These are phyloP conservation scores for Zopfia rhizophila DNA, from an alignment of 2,329 filamentous ascomycete genomes.

Conservation along the genomic window DNA sequence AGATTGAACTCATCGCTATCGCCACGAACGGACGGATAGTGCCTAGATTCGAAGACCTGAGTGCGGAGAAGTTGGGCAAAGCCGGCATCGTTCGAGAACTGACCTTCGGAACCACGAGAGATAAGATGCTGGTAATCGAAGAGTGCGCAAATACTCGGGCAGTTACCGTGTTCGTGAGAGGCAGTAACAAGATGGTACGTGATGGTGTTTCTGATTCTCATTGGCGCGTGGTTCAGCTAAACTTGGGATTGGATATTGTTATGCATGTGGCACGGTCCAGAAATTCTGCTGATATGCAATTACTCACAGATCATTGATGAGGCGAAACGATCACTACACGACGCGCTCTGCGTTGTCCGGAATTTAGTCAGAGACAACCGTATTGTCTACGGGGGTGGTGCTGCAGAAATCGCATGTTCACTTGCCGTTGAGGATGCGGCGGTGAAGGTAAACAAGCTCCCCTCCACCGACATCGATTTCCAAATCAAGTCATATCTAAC, in stretches of 20 bases:
- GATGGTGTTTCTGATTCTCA: constrained; percentile 3
- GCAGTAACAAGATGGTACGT: constrained; percentile 98
- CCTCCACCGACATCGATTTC: constrained; percentile 4
- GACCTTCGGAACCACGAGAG: constrained; percentile 94
- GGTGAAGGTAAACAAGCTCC: constrained; percentile 68
- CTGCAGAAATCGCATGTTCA: constrained; percentile 96
- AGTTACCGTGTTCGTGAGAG: constrained; percentile 94
- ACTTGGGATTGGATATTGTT: constrained; percentile 15
- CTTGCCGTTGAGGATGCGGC: constrained; percentile 95
- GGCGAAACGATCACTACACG: constrained; percentile 95
- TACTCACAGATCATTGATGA: constrained; percentile 93
- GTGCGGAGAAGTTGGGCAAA: constrained; percentile 85
- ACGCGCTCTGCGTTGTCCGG: constrained; percentile 95
- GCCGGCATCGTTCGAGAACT: constrained; percentile 94
- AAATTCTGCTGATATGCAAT: constrained; percentile 9
- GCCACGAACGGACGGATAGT: constrained; percentile 98
- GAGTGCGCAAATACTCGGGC: constrained; percentile 98
- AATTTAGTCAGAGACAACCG: constrained; percentile 97
- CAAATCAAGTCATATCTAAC: constrained; percentile 11
- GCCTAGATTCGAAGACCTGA: constrained; percentile 94
- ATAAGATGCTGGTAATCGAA: constrained; percentile 99
- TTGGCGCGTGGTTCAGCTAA: constrained; percentile 15
- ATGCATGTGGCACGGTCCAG: constrained; percentile 14
- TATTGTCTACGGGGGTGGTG: constrained; percentile 96
- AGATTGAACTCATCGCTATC: constrained; percentile 98